Conservation (phyloP, 176 grass and related monocot species). For the Chrysopogon serrulatus region DNA sequence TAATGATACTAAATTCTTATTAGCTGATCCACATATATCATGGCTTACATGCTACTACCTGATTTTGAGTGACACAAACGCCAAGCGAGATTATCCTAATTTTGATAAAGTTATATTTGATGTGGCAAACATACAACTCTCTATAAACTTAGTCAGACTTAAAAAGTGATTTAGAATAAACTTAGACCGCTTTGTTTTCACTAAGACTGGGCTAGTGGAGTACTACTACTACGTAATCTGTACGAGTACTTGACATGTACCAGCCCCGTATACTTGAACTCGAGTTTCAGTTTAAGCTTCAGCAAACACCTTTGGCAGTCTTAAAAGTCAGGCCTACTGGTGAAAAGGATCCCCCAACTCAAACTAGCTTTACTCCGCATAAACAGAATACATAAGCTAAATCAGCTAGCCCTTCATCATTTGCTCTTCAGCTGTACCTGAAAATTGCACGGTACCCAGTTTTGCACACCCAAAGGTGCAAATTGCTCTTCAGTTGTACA, state of each 20-base stretch:
- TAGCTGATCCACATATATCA: no score
- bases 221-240: no score
- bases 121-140: not conserved
- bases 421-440: not conserved
- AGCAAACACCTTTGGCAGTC: not conserved
- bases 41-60: not conserved
- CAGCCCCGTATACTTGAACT: not conserved
- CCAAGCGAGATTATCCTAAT: not conserved
- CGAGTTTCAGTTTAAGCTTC: not conserved
- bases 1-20: no score
- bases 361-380: not conserved
- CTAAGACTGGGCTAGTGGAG: no score
- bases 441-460: no score
- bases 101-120: not conserved
- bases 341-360: not conserved
- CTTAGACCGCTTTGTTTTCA: no score
- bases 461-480: no score
- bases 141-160: not conserved
- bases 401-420: not conserved
- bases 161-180: not conserved
- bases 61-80: not conserved
- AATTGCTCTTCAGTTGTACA: no score
- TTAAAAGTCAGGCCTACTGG: not conserved
- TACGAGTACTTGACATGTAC: no score
- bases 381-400: not conserved